A percentile compares a stretch with the other conserved stretches of the same genome.
Conservation (phyloP, 2,329 filamentous ascomycete species). For the Aspergillus persii region DNA sequence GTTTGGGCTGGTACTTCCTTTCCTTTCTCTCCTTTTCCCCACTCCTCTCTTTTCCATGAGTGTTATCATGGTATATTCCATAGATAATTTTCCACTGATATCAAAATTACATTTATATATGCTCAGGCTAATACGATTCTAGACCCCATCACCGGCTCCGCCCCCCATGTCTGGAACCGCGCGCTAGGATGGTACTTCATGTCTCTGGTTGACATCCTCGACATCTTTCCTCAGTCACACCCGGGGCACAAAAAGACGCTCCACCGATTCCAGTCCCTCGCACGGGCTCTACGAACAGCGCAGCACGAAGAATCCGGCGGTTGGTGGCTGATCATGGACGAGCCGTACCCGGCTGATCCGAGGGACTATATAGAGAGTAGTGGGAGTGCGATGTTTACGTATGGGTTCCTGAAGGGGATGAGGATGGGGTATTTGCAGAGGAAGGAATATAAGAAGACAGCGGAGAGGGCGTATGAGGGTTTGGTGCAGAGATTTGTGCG, state of each 20-base stretch:
- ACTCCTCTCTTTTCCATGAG: neutral
- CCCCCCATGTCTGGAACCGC: slow-evolving; percentile 15
- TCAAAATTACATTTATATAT: too few species aligned
- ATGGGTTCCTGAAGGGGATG: slow-evolving; percentile 13
- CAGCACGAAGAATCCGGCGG: slow-evolving; percentile 14
- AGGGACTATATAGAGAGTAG: slow-evolving; percentile 19
- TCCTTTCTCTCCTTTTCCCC: neutral
- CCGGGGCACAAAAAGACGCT: slow-evolving; percentile 9
- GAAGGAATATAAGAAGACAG: slow-evolving; percentile 2
- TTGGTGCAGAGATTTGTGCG: slow-evolving; percentile 6
- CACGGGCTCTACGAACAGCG: slow-evolving; percentile 5
- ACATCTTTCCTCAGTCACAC: slow-evolving; percentile 12
- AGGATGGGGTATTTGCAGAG: slow-evolving; percentile 8
- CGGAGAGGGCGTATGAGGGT: slow-evolving; percentile 5
- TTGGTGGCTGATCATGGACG: slow-evolving; percentile 17
- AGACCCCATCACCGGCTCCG: slow-evolving; percentile 14
- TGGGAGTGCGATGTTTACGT: slow-evolving; percentile 16
- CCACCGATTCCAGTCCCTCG: slow-evolving; percentile 13
- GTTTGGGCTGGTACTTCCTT: slow-evolving; percentile 15
- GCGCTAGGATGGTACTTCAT: slow-evolving; percentile 19
- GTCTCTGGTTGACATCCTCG: slow-evolving; percentile 13
- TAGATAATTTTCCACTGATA: too few species aligned
- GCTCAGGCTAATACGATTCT: too few species aligned
- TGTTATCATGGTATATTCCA: too few species aligned
- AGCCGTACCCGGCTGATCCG: slow-evolving; percentile 9